These are phyloP conservation scores for Bruguiera hainesii DNA, from an alignment of 441 rosid genomes.

Conservation along the genomic window DNA sequence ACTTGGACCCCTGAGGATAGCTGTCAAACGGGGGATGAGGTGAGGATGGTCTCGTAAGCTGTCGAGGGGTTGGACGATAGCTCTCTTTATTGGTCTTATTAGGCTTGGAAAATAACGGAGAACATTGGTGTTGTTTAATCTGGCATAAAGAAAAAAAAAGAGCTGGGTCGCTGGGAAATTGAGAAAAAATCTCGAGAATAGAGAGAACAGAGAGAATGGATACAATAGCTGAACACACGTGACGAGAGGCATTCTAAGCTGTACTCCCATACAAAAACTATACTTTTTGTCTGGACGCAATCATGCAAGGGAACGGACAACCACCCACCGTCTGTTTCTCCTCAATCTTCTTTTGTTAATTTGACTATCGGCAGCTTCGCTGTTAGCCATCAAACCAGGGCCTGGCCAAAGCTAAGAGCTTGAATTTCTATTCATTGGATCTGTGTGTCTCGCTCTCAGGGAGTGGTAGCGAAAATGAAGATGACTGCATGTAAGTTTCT, in stretches of 20 bases:
- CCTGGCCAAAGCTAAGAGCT: not conserved
- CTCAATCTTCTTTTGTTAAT: not conserved
- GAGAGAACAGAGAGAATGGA: not conserved
- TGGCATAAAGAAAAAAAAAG: not conserved
- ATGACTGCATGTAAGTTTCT: constrained; percentile 7
- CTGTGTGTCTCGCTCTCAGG: not conserved
- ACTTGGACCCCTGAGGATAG: not conserved
- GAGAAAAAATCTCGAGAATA: constrained; percentile 12
- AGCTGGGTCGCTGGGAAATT: not conserved
- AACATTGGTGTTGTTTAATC: not conserved
- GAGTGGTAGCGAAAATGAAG: not conserved
- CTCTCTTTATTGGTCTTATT: not conserved
- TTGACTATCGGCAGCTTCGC: not conserved
- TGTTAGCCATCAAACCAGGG: not conserved
- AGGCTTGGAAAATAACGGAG: not conserved
- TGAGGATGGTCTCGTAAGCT: not conserved
- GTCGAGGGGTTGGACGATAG: not conserved
- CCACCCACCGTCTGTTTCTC: constrained; percentile 20
- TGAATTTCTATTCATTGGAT: not conserved
- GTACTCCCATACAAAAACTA: not conserved
- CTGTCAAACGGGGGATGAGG: not conserved
- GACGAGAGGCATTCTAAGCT: constrained; percentile 16
- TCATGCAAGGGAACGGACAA: constrained; percentile 37
- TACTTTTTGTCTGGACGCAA: constrained; percentile 22
- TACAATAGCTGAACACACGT: constrained; percentile 30